Evolutionary conservation across 2,329 filamentous ascomycete genomes (phyloP).

Genomic region (Calonectria pteridis): DNA sequence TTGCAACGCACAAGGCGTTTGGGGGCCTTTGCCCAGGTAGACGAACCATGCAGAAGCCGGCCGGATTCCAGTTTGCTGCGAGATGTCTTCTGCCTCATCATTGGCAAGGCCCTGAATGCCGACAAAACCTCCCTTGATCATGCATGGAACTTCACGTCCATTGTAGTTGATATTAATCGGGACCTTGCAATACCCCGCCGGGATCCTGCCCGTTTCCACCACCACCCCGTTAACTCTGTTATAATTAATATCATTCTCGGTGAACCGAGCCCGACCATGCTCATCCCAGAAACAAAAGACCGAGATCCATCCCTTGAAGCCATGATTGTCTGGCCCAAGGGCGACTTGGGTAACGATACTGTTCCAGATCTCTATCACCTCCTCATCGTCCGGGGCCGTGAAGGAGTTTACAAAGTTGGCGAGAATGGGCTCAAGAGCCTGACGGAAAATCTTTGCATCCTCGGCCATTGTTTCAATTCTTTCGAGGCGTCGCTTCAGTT

Average conservation of each 20-base stretch:
- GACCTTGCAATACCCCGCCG: conserved; percentile 23
- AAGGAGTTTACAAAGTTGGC: conserved; percentile 54
- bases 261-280: background rate
- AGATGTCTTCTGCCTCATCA: background rate
- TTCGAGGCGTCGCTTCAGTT: conserved; percentile 50
- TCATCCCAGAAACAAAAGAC: conserved; percentile 35
- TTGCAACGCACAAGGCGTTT: background rate
- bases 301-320: conserved; percentile 29
- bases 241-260: background rate
- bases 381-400: conserved; percentile 37
- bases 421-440: conserved; percentile 54
- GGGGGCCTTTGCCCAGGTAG: background rate
- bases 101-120: conserved; percentile 4
- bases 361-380: conserved; percentile 54
- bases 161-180: conserved; percentile 20
- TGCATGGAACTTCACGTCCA: background rate
- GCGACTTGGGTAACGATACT: conserved; percentile 16
- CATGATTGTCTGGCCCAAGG: background rate
- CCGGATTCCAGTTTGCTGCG: background rate
- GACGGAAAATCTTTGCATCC: conserved; percentile 49
- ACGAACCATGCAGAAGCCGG: background rate
- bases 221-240: background rate
- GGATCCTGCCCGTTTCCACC: conserved; percentile 4
- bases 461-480: conserved; percentile 50
- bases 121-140: conserved; percentile 33